A percentile compares a stretch with the other conserved stretches of the same genome.
Conservation (phyloP, 2,329 filamentous ascomycete species). For the Myriosclerotinia curreyana region DNA sequence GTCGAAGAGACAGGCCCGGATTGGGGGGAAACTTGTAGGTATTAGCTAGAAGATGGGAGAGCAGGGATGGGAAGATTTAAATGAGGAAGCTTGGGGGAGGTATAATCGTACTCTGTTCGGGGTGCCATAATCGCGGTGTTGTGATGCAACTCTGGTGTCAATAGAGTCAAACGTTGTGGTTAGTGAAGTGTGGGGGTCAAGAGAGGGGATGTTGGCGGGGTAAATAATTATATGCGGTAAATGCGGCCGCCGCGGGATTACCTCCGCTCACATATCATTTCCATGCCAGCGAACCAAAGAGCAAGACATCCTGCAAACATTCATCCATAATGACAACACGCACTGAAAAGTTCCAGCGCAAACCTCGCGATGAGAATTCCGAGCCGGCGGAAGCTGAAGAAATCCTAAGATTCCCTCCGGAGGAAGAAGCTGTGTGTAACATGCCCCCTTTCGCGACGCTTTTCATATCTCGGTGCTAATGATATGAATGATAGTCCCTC, state of each 20-base stretch:
- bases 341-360: slow-evolving; percentile 38
- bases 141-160: background rate
- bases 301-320: slow-evolving; percentile 11
- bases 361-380: slow-evolving; percentile 32
- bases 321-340: slow-evolving; percentile 35
- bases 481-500: slow-evolving; percentile 51
- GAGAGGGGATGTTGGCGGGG: slow-evolving; percentile 17
- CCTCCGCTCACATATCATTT: slow-evolving; percentile 17
- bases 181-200: slow-evolving; percentile 14
- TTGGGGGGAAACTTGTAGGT: slow-evolving; percentile 63
- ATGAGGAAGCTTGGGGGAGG: background rate
- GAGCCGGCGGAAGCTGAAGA: slow-evolving; percentile 31
- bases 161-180: slow-evolving; percentile 1
- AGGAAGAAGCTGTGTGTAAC: slow-evolving; percentile 44
- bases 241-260: slow-evolving; percentile 6
- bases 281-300: slow-evolving; percentile 20
- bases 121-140: slow-evolving; percentile 24
- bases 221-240: background rate
- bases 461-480: background rate
- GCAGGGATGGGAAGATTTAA: too few species aligned
- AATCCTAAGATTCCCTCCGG: slow-evolving; percentile 41
- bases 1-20: slow-evolving; percentile 93
- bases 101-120: slow-evolving; percentile 28
- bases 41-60: background rate
- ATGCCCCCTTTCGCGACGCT: background rate